These are phyloP conservation scores for Caloboletus firmus DNA, from an alignment of 1,284 basidiomycete genomes.

Conservation along the genomic window DNA sequence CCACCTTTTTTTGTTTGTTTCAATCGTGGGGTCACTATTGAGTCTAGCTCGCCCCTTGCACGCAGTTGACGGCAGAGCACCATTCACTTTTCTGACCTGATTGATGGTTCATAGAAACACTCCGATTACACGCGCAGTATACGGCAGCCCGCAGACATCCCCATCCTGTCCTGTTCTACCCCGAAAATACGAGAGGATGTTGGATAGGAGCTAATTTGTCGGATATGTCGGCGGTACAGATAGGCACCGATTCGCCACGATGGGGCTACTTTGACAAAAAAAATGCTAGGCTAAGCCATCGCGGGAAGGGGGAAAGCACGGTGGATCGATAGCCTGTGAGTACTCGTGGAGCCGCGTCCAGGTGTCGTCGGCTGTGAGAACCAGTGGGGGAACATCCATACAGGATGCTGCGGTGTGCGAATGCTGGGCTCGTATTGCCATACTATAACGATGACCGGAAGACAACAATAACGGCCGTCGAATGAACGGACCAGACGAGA, in stretches of 20 bases:
- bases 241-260: slow-evolving; percentile 23
- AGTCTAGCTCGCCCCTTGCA: slow-evolving; percentile 13
- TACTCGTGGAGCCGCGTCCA: background rate
- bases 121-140: slow-evolving; percentile 22
- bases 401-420: slow-evolving; percentile 6
- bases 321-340: slow-evolving; percentile 21
- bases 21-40: slow-evolving; percentile 12
- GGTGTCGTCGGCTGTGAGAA: slow-evolving; percentile 18
- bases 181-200: slow-evolving; percentile 5
- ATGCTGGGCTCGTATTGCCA: slow-evolving; percentile 6
- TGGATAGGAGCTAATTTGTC: slow-evolving; percentile 27
- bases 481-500: slow-evolving; percentile 20
- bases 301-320: slow-evolving; percentile 15
- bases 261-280: slow-evolving; percentile 11
- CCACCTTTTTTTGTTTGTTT: slow-evolving; percentile 5
- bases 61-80: slow-evolving; percentile 26
- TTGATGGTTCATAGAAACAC: slow-evolving; percentile 19
- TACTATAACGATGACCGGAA: slow-evolving; percentile 5
- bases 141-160: slow-evolving; percentile 7
- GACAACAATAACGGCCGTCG: slow-evolving; percentile 4
- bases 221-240: slow-evolving; percentile 21
- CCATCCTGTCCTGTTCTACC: slow-evolving; percentile 1
- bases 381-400: background rate
- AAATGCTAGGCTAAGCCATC: slow-evolving; percentile 14
- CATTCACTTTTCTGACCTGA: slow-evolving; percentile 10